Base-by-base conservation (phyloP, 495 filamentous ascomycete genomes). In the Aspergillus coremiiformis region DNA sequence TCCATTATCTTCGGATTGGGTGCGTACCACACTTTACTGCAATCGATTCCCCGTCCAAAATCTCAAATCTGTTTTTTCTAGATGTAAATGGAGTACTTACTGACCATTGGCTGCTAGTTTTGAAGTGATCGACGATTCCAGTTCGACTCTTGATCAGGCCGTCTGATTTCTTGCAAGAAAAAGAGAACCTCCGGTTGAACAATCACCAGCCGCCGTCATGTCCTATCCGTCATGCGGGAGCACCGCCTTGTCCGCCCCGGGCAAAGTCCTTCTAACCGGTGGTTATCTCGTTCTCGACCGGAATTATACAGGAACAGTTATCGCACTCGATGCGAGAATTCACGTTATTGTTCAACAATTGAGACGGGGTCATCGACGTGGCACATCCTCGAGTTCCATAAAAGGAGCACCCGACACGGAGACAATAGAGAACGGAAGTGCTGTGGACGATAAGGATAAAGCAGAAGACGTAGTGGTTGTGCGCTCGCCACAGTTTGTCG, bases 211-310 rank as follows among this genome's bases (percentile, higher is more conserved):
- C 9, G 37, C 37, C 37, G 4, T 17, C 15, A 41, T 41, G 37
- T 41, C 37, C 37, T 41, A 41, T 21, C 17, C 14, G n/a, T 45
- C 59, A 35, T 46, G 53, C 30, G 47, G 47, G 1, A 71, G 68
- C 23, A 74, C 74, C 48, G 89, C 88, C 59, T 78, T 94, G 56
- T 96, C 92, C 54, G 91, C 94, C 2, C 93, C 93, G 20, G 93
- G 93, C 44, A 98, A 98, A 72, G 94, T 98, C 39, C 78, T 98
- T 41, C 78, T 98, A 14, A 89, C 91, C 44, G 93, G 93, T 33
- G 93, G 93, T 37, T 98, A 96, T 64, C 83, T 98, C 11, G 90
- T 96, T 8, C 84, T 98, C 20, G 94, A 97, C 71, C 83, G 86
- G 45, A 74, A 78, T 33, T 91, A 95, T 62, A 91, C 88, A 2